Evolutionary conservation across 2,329 filamentous ascomycete species (phyloP).

Genomic region (Aspergillus ochraceoroseus): DNA sequence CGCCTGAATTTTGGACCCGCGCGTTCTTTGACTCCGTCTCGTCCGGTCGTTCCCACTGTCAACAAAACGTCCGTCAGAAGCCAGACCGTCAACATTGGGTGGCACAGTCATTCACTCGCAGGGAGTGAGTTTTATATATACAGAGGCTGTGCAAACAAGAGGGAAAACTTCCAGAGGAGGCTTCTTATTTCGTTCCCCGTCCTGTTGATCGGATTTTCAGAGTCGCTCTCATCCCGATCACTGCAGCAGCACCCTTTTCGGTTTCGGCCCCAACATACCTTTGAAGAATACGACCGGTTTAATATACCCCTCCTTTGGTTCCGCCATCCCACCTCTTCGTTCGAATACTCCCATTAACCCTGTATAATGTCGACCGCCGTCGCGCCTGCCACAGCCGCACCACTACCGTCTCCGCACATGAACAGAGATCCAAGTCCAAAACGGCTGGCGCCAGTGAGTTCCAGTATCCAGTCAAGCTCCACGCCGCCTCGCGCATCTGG

Average conservation of each 20-base stretch:
- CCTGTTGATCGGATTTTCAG: slow-evolving; percentile 4
- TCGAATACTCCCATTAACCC: neutral
- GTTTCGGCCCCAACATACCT: slow-evolving; percentile 5
- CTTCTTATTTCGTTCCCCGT: slow-evolving; percentile 7
- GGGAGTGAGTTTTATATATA: slow-evolving; percentile 13
- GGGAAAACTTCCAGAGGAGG: slow-evolving; percentile 1
- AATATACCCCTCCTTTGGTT: neutral
- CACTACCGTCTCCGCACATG: slow-evolving; percentile 43
- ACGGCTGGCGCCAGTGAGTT: slow-evolving; percentile 37
- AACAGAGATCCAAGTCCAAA: slow-evolving; percentile 44
- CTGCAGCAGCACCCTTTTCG: slow-evolving; percentile 5
- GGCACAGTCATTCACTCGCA: slow-evolving; percentile 10
- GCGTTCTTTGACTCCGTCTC: slow-evolving; percentile 17
- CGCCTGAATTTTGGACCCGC: slow-evolving; percentile 15
- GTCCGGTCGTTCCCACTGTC: slow-evolving; percentile 4
- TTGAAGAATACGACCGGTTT: slow-evolving; percentile 1
- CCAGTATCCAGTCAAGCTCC: slow-evolving; percentile 32
- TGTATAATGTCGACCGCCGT: slow-evolving; percentile 47
- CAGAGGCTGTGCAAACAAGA: slow-evolving; percentile 12
- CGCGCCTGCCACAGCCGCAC: slow-evolving; percentile 42
- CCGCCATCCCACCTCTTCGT: neutral
- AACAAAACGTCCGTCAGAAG: slow-evolving; percentile 8
- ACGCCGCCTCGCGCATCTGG: slow-evolving; percentile 33
- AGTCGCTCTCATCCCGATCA: slow-evolving; percentile 1
- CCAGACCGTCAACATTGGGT: slow-evolving; percentile 11